Percentiles rank a stretch among this genome's conserved stretches.
These are phyloP conservation scores for Puccinia hordei DNA, from an alignment of 1,284 basidiomycete species.

Conservation along the genomic window DNA sequence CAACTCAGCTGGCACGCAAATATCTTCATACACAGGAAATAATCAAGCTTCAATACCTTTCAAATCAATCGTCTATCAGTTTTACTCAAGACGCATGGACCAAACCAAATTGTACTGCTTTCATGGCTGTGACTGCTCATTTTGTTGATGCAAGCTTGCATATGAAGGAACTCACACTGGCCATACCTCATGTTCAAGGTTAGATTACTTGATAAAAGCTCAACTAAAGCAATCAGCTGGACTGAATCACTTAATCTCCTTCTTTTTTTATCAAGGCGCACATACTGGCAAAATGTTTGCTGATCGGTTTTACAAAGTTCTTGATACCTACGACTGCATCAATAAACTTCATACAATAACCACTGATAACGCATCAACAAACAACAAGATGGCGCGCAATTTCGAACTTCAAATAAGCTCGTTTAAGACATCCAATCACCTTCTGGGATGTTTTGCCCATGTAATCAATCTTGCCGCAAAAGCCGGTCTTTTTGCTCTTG, in stretches of 20 bases:
- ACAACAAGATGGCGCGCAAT: background rate
- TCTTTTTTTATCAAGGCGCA: background rate
- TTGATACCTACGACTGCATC: background rate
- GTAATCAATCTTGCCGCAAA: slow-evolving; percentile 4
- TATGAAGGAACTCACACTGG: background rate
- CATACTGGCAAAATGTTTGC: background rate
- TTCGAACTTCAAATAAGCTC: background rate
- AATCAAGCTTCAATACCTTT: background rate
- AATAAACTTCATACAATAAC: background rate
- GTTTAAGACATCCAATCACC: background rate
- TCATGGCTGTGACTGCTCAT: slow-evolving; percentile 24
- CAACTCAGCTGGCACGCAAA: background rate
- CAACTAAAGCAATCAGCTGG: too few species aligned
- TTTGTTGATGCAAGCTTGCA: background rate
- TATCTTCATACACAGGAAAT: slow-evolving; percentile 7
- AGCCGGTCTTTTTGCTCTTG: background rate
- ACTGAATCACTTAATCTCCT: background rate
- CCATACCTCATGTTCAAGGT: slow-evolving; percentile 21
- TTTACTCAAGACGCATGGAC: slow-evolving; percentile 1
- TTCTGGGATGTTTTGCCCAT: background rate
- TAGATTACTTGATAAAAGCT: too few species aligned
- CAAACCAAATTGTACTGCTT: background rate
- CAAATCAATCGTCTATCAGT: background rate
- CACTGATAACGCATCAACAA: background rate
- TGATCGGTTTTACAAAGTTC: background rate